A percentile compares a stretch with the other conserved stretches of the same genome.
phyloP scores from a whole-genome alignment of 169 alveolate genomes.

The Plasmodium gaboni region DNA sequence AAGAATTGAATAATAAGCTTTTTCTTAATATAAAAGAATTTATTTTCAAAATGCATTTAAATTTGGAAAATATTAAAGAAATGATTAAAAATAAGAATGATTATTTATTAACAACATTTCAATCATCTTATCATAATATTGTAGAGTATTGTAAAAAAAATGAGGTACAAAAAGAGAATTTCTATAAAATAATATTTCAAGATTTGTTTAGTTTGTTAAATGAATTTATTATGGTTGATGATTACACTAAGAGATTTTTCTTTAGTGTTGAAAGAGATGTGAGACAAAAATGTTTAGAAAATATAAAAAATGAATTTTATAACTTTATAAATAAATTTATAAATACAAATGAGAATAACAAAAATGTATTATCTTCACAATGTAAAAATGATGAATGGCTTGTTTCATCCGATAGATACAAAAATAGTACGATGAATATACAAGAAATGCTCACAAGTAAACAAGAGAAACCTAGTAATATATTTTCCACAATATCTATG shows the following conservation, averaged over 20 bases:
- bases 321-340: slow-evolving; percentile 48
- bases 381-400: background rate
- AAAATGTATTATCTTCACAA: background rate
- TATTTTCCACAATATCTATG: background rate
- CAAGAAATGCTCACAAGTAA: background rate
- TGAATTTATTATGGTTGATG: slow-evolving; percentile 75
- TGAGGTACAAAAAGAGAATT: slow-evolving; percentile 50
- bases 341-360: slow-evolving; percentile 19
- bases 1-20: slow-evolving; percentile 30
- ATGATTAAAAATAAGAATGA: slow-evolving; percentile 28
- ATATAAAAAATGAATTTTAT: slow-evolving; percentile 64
- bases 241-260: slow-evolving; percentile 48
- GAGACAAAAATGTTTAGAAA: slow-evolving; percentile 52
- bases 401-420: slow-evolving; percentile 1
- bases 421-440: background rate
- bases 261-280: slow-evolving; percentile 64
- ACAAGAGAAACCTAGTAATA: background rate
- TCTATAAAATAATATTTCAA: slow-evolving; percentile 50
- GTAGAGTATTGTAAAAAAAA: slow-evolving; percentile 19
- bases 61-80: slow-evolving; percentile 48
- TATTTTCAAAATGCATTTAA: slow-evolving; percentile 37
- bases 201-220: slow-evolving; percentile 49
- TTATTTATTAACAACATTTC: slow-evolving; percentile 14
- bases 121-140: slow-evolving; percentile 28
- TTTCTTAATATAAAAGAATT: slow-evolving; percentile 36